A percentile compares a stretch with the other conserved stretches of the same genome.
Conservation (phyloP, 2,329 filamentous ascomycete genomes). For the Ceratocystis lukuohia region DNA sequence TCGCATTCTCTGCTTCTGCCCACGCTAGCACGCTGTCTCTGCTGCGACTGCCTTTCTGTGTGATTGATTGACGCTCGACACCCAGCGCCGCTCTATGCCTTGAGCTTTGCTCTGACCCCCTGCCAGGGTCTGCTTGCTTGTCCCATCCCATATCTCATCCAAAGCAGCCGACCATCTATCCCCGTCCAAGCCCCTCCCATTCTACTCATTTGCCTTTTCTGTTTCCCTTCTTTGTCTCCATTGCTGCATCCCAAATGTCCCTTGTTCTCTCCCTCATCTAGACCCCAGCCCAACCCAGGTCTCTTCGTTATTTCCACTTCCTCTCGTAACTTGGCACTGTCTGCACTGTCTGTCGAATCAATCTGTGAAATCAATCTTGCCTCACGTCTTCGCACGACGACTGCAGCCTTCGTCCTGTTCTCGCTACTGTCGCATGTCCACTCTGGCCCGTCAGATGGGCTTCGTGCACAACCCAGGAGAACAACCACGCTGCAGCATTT, state of each 20-base stretch:
- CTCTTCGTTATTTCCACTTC: not conserved
- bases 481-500: not conserved
- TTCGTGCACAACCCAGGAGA: not conserved
- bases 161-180: conserved; percentile 2
- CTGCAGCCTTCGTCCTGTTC: not conserved
- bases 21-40: not conserved
- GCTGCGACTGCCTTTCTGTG: not conserved
- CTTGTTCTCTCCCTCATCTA: conserved; percentile 6
- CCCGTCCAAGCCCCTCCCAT: conserved; percentile 3
- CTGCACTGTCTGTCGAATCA: too few species aligned
- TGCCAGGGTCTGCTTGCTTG: conserved; percentile 9
- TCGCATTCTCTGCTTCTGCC: not conserved
- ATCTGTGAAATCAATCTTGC: not conserved
- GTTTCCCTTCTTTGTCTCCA: conserved; percentile 17
- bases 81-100: not conserved
- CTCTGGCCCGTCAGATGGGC: too few species aligned
- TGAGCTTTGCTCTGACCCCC: conserved; percentile 9
- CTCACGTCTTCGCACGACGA: not conserved
- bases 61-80: not conserved
- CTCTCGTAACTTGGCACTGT: not conserved
- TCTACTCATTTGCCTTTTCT: conserved; percentile 12
- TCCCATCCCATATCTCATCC: conserved; percentile 17
- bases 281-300: not conserved
- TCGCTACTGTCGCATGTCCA: not conserved
- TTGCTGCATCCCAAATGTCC: conserved; percentile 26